Conservation (phyloP, 225 moss, liverwort and hornwort species). For the Rhytidiadelphus loreus region DNA sequence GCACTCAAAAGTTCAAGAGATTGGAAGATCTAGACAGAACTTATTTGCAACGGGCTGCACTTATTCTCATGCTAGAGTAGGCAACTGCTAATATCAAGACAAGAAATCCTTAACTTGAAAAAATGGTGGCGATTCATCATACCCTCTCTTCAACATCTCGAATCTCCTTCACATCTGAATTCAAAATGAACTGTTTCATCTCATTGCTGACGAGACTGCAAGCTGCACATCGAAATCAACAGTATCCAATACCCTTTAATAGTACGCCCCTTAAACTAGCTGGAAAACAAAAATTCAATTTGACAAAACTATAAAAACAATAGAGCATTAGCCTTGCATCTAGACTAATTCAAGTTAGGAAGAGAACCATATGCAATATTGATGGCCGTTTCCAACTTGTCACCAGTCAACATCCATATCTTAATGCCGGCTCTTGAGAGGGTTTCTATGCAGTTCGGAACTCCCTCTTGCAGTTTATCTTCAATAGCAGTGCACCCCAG, state of each 20-base stretch:
- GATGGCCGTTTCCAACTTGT: slow-evolving; percentile 91
- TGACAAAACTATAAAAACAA: neutral
- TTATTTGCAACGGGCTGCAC: neutral
- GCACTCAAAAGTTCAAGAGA: slow-evolving; percentile 5
- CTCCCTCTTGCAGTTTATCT: slow-evolving; percentile 87
- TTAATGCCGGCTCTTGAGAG: slow-evolving; percentile 79
- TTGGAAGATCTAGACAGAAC: neutral
- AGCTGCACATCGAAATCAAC: slow-evolving; percentile 41
- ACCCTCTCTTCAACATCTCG: slow-evolving; percentile 86
- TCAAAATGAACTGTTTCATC: slow-evolving; percentile 86
- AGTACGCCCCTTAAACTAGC: neutral
- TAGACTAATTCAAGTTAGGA: neutral
- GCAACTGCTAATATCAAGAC: neutral
- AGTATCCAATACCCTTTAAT: neutral
- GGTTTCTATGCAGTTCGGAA: slow-evolving; percentile 77
- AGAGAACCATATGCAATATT: slow-evolving; percentile 74
- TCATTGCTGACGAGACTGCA: slow-evolving; percentile 89
- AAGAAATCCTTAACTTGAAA: neutral
- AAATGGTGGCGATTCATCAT: slow-evolving; percentile 1
- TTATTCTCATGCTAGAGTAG: neutral
- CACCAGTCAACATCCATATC: slow-evolving; percentile 90
- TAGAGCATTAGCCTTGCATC: neutral
- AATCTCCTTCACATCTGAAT: slow-evolving; percentile 78
- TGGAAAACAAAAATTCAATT: neutral
- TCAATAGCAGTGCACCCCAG: slow-evolving; percentile 89